Conservation (phyloP, 1,284 basidiomycete species). For the Paramarasmius palmivorus region DNA sequence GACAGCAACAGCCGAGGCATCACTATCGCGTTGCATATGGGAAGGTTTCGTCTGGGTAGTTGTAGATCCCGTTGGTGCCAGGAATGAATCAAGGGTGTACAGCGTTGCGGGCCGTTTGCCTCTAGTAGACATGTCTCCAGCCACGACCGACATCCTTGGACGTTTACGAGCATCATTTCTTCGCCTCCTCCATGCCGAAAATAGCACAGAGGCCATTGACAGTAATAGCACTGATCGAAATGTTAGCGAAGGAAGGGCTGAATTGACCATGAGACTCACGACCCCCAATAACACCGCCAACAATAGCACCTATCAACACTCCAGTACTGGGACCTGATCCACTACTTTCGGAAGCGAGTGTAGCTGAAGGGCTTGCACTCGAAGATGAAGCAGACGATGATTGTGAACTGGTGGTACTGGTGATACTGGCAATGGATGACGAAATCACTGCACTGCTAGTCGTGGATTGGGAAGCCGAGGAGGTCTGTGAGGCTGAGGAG, state of each 20-base stretch:
- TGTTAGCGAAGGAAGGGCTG: not conserved
- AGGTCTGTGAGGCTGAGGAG: not conserved
- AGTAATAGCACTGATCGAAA: conserved; percentile 1
- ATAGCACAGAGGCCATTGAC: conserved; percentile 17
- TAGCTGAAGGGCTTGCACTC: conserved; percentile 12
- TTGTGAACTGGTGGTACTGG: conserved; percentile 2
- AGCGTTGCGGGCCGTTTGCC: not conserved
- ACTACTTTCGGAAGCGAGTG: conserved; percentile 1
- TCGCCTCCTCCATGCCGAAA: conserved; percentile 20
- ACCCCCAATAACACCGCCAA: conserved; percentile 11
- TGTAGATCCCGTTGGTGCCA: not conserved
- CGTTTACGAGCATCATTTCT: conserved; percentile 20
- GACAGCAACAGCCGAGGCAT: not conserved
- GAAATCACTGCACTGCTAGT: not conserved
- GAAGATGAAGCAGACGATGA: conserved; percentile 11
- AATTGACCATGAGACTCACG: not conserved
- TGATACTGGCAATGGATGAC: too few species aligned
- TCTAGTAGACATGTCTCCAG: conserved; percentile 15
- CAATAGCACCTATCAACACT: conserved; percentile 10
- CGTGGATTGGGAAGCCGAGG: not conserved
- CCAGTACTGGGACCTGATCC: not conserved
- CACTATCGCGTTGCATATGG: not conserved
- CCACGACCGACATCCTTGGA: conserved; percentile 21
- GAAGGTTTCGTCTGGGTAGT: not conserved
- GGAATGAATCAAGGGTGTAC: not conserved